phyloP scores from a whole-genome alignment of 306 rosid genomes.

The Rosa lucieae region DNA sequence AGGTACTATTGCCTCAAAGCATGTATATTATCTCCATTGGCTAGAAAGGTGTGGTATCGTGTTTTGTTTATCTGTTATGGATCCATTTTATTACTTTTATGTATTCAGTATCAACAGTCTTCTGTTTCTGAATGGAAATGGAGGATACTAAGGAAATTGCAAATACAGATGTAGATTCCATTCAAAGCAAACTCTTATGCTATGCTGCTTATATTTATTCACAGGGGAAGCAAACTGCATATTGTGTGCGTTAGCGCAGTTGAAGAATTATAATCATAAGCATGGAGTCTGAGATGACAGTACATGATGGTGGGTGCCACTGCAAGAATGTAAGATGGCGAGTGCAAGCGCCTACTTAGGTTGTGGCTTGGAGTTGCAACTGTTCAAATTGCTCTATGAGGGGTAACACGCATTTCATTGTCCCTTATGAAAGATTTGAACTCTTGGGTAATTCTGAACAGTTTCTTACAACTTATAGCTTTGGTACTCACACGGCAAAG shows the following conservation, averaged over 20 bases:
- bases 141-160: background rate
- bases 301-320: conserved; percentile 83
- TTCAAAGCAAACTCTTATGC: background rate
- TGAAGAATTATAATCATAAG: conserved; percentile 17
- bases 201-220: conserved; percentile 2
- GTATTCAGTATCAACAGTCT: background rate
- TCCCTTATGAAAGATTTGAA: conserved; percentile 56
- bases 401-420: conserved; percentile 56
- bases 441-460: conserved; percentile 61
- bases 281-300: conserved; percentile 61
- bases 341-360: conserved; percentile 52
- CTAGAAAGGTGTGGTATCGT: background rate
- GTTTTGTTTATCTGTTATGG: background rate
- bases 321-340: conserved; percentile 82
- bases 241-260: background rate
- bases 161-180: background rate
- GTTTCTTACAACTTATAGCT: conserved; percentile 71
- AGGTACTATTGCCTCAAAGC: background rate
- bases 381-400: conserved; percentile 85
- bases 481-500: conserved; percentile 76
- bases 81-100: background rate
- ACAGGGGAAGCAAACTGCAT: background rate
- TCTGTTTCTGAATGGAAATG: background rate
- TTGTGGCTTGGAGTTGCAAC: conserved; percentile 77
- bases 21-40: background rate